phyloP scores from a whole-genome alignment of 495 filamentous ascomycete species.

The Aspergillus diversus region DNA sequence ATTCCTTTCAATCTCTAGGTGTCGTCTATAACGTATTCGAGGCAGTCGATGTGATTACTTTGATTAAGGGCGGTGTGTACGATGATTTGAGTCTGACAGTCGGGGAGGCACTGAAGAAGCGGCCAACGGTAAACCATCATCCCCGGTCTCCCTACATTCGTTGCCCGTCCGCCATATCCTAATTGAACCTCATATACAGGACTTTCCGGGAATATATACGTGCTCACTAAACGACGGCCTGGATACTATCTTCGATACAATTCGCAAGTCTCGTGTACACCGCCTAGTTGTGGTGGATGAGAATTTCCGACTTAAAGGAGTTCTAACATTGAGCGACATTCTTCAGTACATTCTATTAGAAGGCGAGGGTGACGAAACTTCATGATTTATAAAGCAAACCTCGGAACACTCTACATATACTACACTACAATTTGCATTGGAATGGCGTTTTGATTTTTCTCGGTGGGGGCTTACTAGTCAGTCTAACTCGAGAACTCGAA shows the following conservation, averaged over 20 bases:
- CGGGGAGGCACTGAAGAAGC: conserved; percentile 86
- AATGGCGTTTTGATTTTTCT: conserved; percentile 37
- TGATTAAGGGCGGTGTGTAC: conserved; percentile 92
- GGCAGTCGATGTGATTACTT: conserved; percentile 92
- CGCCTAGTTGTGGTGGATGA: conserved; percentile 92
- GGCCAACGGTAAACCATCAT: conserved; percentile 64
- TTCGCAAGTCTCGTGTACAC: conserved; percentile 92
- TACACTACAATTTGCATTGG: conserved; percentile 37
- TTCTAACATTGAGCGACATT: conserved; percentile 95
- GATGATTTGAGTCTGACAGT: conserved; percentile 87
- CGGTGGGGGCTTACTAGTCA: conserved; percentile 3
- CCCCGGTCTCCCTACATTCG: not conserved
- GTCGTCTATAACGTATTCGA: conserved; percentile 95
- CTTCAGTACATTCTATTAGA: conserved; percentile 91
- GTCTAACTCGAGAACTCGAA: conserved; percentile 6
- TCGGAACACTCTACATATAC: conserved; percentile 29
- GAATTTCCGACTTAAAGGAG: conserved; percentile 77
- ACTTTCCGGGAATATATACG: conserved; percentile 96
- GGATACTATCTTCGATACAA: conserved; percentile 95
- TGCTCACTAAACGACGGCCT: conserved; percentile 89
- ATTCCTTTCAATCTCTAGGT: conserved; percentile 44
- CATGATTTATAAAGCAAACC: conserved; percentile 27
- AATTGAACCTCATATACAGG: conserved; percentile 46
- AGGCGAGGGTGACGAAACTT: conserved; percentile 63
- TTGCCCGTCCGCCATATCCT: not conserved